These are phyloP conservation scores for Penicillium roqueforti DNA, from an alignment of 495 filamentous ascomycete species.

Conservation along the genomic window DNA sequence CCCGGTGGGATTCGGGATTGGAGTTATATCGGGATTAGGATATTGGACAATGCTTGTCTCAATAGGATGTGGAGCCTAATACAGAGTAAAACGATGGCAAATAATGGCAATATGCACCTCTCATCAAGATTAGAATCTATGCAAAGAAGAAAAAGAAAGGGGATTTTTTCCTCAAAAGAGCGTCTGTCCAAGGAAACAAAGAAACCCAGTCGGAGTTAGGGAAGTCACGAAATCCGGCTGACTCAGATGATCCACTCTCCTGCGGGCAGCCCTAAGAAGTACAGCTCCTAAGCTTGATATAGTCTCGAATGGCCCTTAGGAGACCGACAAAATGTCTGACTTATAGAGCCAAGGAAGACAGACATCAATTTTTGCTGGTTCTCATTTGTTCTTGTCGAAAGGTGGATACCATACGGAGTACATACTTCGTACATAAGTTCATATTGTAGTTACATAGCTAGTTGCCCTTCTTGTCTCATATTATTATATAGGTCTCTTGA, in stretches of 20 bases:
- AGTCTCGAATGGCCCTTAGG: too few species aligned
- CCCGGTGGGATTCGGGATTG: slow-evolving; percentile 20
- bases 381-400: too few species aligned
- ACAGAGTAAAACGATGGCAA: not conserved
- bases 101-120: not conserved
- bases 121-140: not conserved
- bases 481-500: too few species aligned
- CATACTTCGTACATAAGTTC: too few species aligned
- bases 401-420: too few species aligned
- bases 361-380: too few species aligned
- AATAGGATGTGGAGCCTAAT: not conserved
- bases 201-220: not conserved
- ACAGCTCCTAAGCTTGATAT: too few species aligned
- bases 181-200: not conserved
- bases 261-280: not conserved
- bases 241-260: not conserved
- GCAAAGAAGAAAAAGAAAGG: not conserved
- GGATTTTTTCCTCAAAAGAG: not conserved
- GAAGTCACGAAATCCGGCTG: not conserved
- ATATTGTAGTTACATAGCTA: too few species aligned
- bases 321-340: too few species aligned
- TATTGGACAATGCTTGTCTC: not conserved
- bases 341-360: too few species aligned
- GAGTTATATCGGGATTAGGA: not conserved
- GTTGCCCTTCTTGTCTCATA: too few species aligned